Evolutionary conservation across 2,329 filamentous ascomycete genomes (phyloP), one percentile per base, ranked within the genome.

Genomic region (Achaetomium macrosporum): DNA sequence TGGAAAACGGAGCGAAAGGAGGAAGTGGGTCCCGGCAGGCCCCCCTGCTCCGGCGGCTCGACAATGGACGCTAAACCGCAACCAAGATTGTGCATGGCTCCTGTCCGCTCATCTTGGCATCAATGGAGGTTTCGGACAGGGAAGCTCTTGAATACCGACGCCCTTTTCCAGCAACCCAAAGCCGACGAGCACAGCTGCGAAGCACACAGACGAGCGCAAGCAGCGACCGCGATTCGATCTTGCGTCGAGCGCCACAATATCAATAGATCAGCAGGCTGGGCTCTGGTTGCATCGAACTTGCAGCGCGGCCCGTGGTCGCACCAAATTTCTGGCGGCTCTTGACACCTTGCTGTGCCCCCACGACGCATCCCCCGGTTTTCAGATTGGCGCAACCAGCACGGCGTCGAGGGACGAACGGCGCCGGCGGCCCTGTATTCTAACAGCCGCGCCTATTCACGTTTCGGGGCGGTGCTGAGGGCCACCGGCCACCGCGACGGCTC

Each of bases 381-480:
- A 12, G 50, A 48, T 53, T 40, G 31, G 50, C 19, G 31, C 37
- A 11, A 16, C 15, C 15, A 5, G 51, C 47, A 55, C 47, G 20
- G 48, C 40, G 36, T 35, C 25, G 37, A 42, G 39, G 25, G 42
- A 44, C 42, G 55, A 19, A 54, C 47, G 42, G 45, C 42, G 35
- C 42, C 30, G n/a, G 37, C 35, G 31, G 49, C 31, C 30, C 45
- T 54, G 39, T 41, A 30, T 48, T 17, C 44, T 45, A 42, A 17
- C 54, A 31, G 49, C 36, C 42, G 39, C 43, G 53, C 54, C 42
- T 42, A 51, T 57, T 39, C 29, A 55, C 45, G 13, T 51, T 42
- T 25, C 40, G 55, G 66, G 69, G 70, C 72, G 72, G 72, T 72
- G 67, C 64, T 61, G 59, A 68, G 66, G 64, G 67, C 69, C 69